These are phyloP conservation scores for Pythium coloratum DNA, from an alignment of 352 stramenopile species.

Conservation along the genomic window DNA sequence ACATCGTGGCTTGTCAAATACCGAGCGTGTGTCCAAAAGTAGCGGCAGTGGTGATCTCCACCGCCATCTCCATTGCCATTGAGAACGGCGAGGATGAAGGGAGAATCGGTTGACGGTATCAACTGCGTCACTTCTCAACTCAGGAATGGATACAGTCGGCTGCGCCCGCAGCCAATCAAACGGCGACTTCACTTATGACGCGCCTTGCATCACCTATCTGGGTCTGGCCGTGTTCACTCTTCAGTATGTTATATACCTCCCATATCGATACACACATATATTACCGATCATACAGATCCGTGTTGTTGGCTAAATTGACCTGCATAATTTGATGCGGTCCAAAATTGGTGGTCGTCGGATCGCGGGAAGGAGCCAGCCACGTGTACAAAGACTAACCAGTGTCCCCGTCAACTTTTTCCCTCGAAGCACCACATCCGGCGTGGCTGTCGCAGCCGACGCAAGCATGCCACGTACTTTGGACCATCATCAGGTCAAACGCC, in stretches of 20 bases:
- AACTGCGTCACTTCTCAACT: conserved; percentile 4
- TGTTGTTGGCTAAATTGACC: neutral
- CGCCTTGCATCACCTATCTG: conserved; percentile 15
- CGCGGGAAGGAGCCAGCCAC: conserved; percentile 6
- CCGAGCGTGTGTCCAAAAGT: neutral
- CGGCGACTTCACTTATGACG: conserved; percentile 5
- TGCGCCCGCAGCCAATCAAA: conserved; percentile 17
- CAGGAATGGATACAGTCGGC: conserved; percentile 24
- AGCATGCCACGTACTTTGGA: conserved; percentile 5
- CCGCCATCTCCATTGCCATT: too few relatives aligned
- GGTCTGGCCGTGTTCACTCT: conserved; percentile 10
- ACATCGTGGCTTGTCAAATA: neutral
- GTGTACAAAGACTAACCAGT: conserved; percentile 23
- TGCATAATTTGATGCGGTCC: conserved; percentile 22
- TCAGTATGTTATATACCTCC: conserved; percentile 15
- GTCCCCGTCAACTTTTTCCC: conserved; percentile 13
- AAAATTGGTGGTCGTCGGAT: conserved; percentile 13
- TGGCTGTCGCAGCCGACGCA: conserved; percentile 9
- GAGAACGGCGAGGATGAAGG: neutral
- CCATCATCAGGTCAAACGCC: conserved; percentile 1
- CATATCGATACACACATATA: neutral
- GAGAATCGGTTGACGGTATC: neutral
- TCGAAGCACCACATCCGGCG: conserved; percentile 20
- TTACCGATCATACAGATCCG: neutral
- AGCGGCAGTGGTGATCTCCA: neutral